Evolutionary conservation across 768 basidiomycete genomes (phyloP).

Genomic region (Polyporus arcularius): DNA sequence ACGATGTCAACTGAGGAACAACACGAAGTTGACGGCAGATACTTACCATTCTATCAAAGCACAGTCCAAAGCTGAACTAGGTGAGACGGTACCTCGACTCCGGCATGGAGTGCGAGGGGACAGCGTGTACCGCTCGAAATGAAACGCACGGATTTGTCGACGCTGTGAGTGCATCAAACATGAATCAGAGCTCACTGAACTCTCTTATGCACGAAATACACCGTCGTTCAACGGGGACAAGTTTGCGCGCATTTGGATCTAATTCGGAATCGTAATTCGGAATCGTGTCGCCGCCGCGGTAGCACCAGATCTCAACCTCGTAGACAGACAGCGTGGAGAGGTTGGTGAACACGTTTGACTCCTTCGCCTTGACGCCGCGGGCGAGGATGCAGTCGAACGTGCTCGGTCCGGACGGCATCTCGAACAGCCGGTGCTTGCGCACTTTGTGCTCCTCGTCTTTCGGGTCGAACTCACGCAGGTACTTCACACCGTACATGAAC

Average conservation of each 20-base stretch:
- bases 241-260: slow-evolving; percentile 77
- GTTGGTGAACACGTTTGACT: slow-evolving; percentile 79
- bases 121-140: too few species aligned
- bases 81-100: too few species aligned
- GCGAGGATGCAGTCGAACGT: slow-evolving; percentile 80
- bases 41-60: too few species aligned
- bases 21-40: background rate
- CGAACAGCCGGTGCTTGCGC: slow-evolving; percentile 66
- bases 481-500: slow-evolving; percentile 83
- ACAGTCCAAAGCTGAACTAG: too few species aligned
- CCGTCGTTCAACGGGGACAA: slow-evolving; percentile 79
- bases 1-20: background rate
- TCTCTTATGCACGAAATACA: slow-evolving; percentile 49
- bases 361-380: slow-evolving; percentile 74
- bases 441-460: slow-evolving; percentile 66
- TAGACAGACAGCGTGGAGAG: slow-evolving; percentile 76
- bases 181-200: too few species aligned
- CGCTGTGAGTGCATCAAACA: too few species aligned
- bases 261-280: too few species aligned
- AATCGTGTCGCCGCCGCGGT: slow-evolving; percentile 66
- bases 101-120: too few species aligned
- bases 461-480: slow-evolving; percentile 65
- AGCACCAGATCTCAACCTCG: slow-evolving; percentile 86
- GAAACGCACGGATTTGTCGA: too few species aligned
- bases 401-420: slow-evolving; percentile 75